Evolutionary conservation across 1,284 basidiomycete species (phyloP).

Genomic region (Moniliophthora roreri): DNA sequence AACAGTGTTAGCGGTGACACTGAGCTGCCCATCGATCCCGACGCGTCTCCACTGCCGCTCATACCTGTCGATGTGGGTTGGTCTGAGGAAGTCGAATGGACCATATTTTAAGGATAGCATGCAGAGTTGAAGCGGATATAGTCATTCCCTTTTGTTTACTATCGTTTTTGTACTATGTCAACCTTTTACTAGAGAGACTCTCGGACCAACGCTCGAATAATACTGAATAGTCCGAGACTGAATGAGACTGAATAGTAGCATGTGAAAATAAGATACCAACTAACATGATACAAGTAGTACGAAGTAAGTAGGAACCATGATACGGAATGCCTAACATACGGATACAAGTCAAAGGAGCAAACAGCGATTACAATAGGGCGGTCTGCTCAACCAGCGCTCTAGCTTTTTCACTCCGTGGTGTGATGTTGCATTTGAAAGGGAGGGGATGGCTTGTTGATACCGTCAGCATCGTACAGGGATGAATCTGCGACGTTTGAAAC

Average conservation of each 20-base stretch:
- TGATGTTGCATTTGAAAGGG: constrained; percentile 33
- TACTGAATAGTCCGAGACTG: too few relatives aligned
- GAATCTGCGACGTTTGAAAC: constrained; percentile 14
- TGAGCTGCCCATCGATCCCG: too few relatives aligned
- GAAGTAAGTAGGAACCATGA: background rate
- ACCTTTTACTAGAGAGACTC: too few relatives aligned
- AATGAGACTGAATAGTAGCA: too few relatives aligned
- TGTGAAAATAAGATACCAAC: too few relatives aligned
- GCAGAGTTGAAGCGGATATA: too few relatives aligned
- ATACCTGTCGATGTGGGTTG: background rate
- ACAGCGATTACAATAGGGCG: background rate
- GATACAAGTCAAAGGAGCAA: background rate
- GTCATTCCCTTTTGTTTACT: too few relatives aligned
- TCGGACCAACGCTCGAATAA: too few relatives aligned
- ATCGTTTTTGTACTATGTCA: too few relatives aligned
- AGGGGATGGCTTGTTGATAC: constrained; percentile 29
- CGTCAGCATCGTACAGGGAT: background rate
- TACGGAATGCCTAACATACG: background rate
- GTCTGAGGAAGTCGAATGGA: background rate
- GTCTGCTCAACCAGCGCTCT: background rate
- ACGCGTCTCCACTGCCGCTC: background rate
- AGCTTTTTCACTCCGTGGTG: constrained; percentile 21
- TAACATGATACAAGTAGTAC: too few relatives aligned
- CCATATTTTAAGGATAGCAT: too few relatives aligned
- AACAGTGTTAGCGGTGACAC: too few relatives aligned